These are phyloP conservation scores for Escovopsis weberi DNA, from an alignment of 2,329 filamentous ascomycete genomes.

Conservation along the genomic window DNA sequence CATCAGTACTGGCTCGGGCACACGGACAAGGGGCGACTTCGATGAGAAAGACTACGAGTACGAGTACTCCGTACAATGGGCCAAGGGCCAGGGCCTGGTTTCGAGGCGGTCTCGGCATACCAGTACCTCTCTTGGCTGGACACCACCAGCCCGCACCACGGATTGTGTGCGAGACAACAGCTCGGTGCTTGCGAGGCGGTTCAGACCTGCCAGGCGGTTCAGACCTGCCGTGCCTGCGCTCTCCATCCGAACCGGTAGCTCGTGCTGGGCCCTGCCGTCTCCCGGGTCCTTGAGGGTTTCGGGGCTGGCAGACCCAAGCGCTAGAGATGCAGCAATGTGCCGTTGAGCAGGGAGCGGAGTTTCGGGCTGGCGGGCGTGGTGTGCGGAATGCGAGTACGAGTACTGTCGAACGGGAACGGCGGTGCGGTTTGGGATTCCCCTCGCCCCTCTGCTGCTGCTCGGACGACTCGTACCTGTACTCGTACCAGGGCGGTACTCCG, in stretches of 20 bases:
- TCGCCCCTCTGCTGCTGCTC: no score
- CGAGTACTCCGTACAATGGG: neutral
- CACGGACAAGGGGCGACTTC: slow-evolving; percentile 1
- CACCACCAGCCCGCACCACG: neutral
- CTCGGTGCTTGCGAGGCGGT: no score
- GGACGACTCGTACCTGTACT: no score
- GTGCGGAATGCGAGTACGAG: no score
- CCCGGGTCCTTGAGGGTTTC: no score
- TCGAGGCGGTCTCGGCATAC: slow-evolving; percentile 1
- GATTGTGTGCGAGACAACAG: neutral
- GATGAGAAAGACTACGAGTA: slow-evolving; percentile 4
- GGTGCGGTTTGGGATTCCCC: neutral
- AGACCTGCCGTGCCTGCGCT: no score
- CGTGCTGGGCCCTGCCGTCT: no score
- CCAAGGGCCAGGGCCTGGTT: neutral
- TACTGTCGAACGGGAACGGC: neutral
- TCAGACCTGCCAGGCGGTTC: no score
- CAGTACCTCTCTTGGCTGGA: neutral
- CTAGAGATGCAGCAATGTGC: slow-evolving; percentile 1
- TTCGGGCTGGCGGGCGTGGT: neutral
- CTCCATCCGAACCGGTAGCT: no score
- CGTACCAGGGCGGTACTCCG: no score
- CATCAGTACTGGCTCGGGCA: slow-evolving; percentile 1
- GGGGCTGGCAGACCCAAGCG: neutral
- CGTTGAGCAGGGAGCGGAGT: neutral